phyloP scores from a whole-genome alignment of 148 eudicot species.

The Oxyria digyna region DNA sequence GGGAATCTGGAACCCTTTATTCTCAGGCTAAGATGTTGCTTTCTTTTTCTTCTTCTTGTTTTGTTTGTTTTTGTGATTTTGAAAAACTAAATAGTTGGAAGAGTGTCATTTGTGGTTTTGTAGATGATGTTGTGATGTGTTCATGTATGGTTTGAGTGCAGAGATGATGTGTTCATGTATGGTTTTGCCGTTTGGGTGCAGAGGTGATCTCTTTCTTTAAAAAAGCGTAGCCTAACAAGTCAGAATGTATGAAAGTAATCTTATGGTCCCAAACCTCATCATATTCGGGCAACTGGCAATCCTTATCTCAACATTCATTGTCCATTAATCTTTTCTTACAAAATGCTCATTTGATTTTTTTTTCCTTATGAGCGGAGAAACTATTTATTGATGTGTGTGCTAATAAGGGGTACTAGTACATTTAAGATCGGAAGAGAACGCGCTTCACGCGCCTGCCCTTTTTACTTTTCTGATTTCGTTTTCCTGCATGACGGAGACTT shows the following conservation, averaged over 20 bases:
- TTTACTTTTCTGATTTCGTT: too few species aligned
- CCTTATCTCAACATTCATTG: neutral
- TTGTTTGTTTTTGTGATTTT: neutral
- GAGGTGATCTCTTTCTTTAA: neutral
- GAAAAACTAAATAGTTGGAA: too few species aligned
- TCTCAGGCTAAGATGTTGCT: neutral
- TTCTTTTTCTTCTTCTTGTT: neutral
- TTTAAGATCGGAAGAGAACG: too few species aligned
- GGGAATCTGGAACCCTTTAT: constrained; percentile 7
- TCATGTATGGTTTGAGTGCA: neutral
- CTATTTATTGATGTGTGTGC: too few species aligned
- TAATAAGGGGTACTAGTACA: too few species aligned
- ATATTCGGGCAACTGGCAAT: neutral
- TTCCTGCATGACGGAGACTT: too few species aligned
- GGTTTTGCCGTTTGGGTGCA: constrained; percentile 7
- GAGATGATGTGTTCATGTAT: neutral
- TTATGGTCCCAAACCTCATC: neutral
- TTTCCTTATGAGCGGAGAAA: too few species aligned
- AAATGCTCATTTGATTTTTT: too few species aligned
- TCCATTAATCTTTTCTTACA: constrained; percentile 1
- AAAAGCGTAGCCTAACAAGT: neutral
- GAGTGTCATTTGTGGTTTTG: too few species aligned
- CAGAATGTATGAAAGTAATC: neutral
- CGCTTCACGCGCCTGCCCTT: too few species aligned
- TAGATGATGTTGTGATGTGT: neutral